Evolutionary conservation across 2,329 filamentous ascomycete species (phyloP).

Genomic region (Chaetomium strumarium): DNA sequence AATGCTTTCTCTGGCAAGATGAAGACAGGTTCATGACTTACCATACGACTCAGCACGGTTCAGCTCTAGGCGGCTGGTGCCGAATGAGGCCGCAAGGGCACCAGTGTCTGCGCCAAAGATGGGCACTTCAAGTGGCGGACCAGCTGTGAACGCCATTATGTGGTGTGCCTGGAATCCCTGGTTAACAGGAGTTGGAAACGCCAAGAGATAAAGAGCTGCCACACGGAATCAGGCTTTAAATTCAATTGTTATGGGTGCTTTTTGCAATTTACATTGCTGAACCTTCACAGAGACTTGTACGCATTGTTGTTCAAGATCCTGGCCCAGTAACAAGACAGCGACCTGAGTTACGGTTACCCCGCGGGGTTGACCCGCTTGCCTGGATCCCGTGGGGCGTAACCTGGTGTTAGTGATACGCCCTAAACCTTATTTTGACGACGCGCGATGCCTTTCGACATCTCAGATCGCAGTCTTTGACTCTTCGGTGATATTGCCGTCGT

Average conservation of each 20-base stretch:
- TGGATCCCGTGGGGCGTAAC: background rate
- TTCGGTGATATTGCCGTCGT: no score
- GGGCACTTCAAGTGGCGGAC: constrained; percentile 44
- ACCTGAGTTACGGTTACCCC: no score
- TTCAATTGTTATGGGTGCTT: no score
- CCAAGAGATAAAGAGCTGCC: no score
- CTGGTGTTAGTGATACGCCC: background rate
- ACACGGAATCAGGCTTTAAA: no score
- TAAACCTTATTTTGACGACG: constrained; percentile 8
- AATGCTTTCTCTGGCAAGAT: no score
- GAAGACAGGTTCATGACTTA: background rate
- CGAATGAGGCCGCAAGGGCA: constrained; percentile 35
- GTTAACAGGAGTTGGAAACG: background rate
- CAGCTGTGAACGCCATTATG: background rate
- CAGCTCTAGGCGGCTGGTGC: constrained; percentile 48
- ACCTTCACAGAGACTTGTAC: no score
- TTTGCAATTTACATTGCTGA: no score
- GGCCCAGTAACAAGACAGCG: no score
- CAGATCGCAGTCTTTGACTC: no score
- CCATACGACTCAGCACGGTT: constrained; percentile 47
- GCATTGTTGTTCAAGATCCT: no score
- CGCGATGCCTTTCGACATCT: no score
- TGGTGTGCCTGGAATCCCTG: background rate
- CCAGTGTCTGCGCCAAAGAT: constrained; percentile 44
- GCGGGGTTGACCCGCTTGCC: background rate